Conservation (phyloP, 2,329 filamentous ascomycete genomes). For the Aspergillus quadricinctus region DNA sequence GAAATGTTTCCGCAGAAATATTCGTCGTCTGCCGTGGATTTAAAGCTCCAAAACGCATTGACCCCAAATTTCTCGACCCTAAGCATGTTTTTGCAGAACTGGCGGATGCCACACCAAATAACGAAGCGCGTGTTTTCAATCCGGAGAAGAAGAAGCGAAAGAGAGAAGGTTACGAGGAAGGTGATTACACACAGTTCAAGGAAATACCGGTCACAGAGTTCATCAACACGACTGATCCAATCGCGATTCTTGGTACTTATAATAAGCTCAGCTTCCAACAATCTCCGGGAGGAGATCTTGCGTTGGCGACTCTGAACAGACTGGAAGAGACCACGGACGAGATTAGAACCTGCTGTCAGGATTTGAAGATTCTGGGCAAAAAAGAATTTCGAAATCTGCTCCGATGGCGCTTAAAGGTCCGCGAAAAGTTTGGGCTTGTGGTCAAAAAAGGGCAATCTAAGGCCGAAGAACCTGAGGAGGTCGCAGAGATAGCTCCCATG, state of each 20-base stretch:
- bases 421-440: constrained; percentile 84
- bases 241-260: constrained; percentile 79
- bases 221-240: constrained; percentile 88
- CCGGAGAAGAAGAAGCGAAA: constrained; percentile 97
- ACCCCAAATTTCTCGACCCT: constrained; percentile 88
- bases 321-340: constrained; percentile 83
- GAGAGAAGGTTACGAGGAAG: constrained; percentile 95
- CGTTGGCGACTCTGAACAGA: constrained; percentile 77
- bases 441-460: constrained; percentile 62
- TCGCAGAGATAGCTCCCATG: constrained; percentile 81
- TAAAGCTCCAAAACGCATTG: constrained; percentile 90
- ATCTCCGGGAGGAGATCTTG: constrained; percentile 74
- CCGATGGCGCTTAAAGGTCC: constrained; percentile 81
- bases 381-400: constrained; percentile 91
- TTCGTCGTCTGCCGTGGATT: constrained; percentile 95
- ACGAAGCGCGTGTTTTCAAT: constrained; percentile 97
- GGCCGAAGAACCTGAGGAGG: constrained; percentile 60
- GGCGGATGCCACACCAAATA: constrained; percentile 79
- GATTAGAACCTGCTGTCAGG: constrained; percentile 70
- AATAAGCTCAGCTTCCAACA: constrained; percentile 84
- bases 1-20: constrained; percentile 96
- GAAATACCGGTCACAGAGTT: constrained; percentile 86
- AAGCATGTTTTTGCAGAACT: constrained; percentile 88
- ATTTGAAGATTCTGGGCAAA: constrained; percentile 84
- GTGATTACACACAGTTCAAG: constrained; percentile 88